These are phyloP conservation scores for Scedosporium apiospermum DNA, from an alignment of 2,329 filamentous ascomycete species.

Conservation along the genomic window DNA sequence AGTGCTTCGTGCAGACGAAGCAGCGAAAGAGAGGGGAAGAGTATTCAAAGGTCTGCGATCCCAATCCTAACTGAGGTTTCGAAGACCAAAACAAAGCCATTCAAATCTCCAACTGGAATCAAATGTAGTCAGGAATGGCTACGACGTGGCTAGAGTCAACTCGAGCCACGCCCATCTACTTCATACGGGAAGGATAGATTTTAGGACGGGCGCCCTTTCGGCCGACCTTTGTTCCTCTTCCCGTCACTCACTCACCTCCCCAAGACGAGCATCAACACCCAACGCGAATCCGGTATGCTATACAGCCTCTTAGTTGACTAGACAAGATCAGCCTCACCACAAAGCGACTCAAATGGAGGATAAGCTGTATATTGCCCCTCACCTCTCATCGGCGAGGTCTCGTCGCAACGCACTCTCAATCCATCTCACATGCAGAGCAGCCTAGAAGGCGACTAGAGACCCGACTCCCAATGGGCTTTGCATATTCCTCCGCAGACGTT, in stretches of 20 bases:
- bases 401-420: no score
- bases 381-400: no score
- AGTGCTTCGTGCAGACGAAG: neutral
- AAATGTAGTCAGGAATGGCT: no score
- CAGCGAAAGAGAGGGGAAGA: neutral
- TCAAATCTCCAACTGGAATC: no score
- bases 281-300: neutral
- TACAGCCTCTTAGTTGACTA: neutral
- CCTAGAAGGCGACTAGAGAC: neutral
- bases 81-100: no score
- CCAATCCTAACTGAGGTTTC: no score
- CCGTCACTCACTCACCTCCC: no score
- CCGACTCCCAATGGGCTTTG: neutral
- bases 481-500: neutral
- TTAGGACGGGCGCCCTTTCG: neutral
- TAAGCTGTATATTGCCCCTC: neutral
- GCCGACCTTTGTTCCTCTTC: neutral
- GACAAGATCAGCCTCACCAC: neutral
- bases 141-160: no score
- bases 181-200: neutral
- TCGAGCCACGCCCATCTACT: neutral
- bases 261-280: neutral
- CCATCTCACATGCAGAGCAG: neutral
- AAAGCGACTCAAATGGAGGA: neutral
- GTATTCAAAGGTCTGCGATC: no score